Evolutionary conservation across 176 grass and related monocot genomes (phyloP).

Genomic region (Dendrocalamus sinicus): DNA sequence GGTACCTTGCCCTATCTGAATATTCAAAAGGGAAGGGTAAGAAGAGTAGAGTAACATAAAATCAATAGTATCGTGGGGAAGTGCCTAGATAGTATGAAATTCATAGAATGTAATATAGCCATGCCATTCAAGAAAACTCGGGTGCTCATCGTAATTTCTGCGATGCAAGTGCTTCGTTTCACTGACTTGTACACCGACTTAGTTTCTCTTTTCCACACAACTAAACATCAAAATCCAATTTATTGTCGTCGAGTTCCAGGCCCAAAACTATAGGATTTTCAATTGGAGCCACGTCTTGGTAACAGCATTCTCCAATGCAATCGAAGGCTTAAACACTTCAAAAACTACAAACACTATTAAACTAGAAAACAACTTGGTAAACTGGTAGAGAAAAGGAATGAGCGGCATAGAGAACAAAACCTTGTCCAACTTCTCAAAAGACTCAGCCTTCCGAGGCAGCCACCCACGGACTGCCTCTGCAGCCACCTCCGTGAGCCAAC

Average conservation of each 20-base stretch:
- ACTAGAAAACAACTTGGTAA: neutral
- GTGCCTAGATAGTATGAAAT: neutral
- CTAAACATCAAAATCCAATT: neutral
- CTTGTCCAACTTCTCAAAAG: constrained; percentile 71
- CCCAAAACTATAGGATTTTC: neutral
- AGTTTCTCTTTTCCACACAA: neutral
- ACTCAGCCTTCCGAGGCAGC: constrained; percentile 61
- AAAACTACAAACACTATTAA: neutral
- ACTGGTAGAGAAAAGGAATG: no score
- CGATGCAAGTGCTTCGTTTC: no score
- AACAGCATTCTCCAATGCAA: no score
- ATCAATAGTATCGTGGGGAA: neutral
- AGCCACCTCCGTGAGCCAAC: constrained; percentile 57
- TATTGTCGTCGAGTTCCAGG: no score
- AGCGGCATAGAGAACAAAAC: constrained; percentile 18
- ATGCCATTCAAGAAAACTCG: neutral
- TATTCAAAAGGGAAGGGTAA: neutral
- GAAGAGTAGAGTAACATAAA: constrained; percentile 9
- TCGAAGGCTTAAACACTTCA: neutral
- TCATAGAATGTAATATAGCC: neutral
- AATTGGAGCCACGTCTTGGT: neutral
- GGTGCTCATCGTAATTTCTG: neutral
- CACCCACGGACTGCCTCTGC: constrained; percentile 60
- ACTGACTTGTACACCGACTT: neutral
- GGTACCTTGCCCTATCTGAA: constrained; percentile 40